Evolutionary conservation across 2,329 filamentous ascomycete genomes (phyloP).

Genomic region (Endocalyx cinctus): DNA sequence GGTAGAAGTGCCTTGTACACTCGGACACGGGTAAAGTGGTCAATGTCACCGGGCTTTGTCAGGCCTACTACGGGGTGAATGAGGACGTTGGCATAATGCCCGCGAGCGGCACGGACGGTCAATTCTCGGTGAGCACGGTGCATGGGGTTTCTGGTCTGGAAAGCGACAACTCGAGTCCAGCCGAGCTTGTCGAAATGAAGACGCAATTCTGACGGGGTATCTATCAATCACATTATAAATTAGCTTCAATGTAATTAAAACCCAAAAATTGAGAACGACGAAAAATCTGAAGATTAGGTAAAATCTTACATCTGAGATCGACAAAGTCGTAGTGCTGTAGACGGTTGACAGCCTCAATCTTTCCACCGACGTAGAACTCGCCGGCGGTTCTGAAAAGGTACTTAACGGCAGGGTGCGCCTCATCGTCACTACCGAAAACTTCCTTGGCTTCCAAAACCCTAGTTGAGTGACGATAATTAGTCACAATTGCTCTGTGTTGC

Average conservation of each 20-base stretch:
- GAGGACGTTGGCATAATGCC: constrained; percentile 95
- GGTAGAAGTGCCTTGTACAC: constrained; percentile 97
- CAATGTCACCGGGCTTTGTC: constrained; percentile 98
- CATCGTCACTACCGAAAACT: constrained; percentile 88
- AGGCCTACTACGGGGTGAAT: constrained; percentile 98
- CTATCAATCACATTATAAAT: no score
- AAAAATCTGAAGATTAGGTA: not conserved
- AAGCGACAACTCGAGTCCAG: constrained; percentile 95
- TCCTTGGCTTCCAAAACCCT: constrained; percentile 86
- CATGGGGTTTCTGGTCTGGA: constrained; percentile 99
- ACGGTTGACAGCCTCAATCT: constrained; percentile 90
- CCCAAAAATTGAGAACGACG: no score
- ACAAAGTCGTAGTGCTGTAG: constrained; percentile 99
- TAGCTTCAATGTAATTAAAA: not conserved
- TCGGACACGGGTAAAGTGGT: constrained; percentile 98
- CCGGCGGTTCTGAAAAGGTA: constrained; percentile 77
- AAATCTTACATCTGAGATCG: constrained; percentile 75
- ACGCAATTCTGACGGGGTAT: constrained; percentile 90
- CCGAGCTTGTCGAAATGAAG: constrained; percentile 99
- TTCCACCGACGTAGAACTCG: constrained; percentile 92
- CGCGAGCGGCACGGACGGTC: constrained; percentile 92
- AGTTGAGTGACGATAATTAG: no score
- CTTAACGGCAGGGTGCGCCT: constrained; percentile 86
- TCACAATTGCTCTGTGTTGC: no score
- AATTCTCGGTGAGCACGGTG: constrained; percentile 97